A percentile compares a stretch with the other conserved stretches of the same genome.
These are phyloP conservation scores for Sistotremastrum niveocremeum DNA, from an alignment of 768 basidiomycete species.

Conservation along the genomic window DNA sequence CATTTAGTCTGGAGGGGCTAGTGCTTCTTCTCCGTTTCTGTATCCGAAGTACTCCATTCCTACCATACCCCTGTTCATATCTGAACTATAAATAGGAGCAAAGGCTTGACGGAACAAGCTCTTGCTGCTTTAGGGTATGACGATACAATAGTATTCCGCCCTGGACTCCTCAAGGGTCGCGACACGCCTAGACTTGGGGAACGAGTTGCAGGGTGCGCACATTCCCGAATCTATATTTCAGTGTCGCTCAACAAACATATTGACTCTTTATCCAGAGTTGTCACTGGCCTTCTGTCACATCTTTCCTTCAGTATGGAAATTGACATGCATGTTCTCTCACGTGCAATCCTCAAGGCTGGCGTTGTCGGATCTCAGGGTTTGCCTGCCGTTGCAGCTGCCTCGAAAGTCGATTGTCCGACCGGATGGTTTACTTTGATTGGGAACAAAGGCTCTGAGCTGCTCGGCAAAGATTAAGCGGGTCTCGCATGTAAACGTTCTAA, in stretches of 20 bases:
- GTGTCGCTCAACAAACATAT: background rate
- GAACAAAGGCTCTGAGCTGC: slow-evolving; percentile 35
- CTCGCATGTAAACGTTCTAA: too few species aligned
- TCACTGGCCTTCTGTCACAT: slow-evolving; percentile 25
- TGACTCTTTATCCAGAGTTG: slow-evolving; percentile 14
- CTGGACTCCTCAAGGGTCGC: slow-evolving; percentile 37
- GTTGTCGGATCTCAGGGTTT: slow-evolving; percentile 37
- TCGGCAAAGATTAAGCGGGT: slow-evolving; percentile 16
- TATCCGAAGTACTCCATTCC: slow-evolving; percentile 29
- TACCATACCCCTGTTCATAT: slow-evolving; percentile 1
- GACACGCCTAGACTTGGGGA: slow-evolving; percentile 32
- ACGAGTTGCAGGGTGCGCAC: slow-evolving; percentile 7
- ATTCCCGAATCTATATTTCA: background rate
- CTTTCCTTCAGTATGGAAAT: slow-evolving; percentile 29
- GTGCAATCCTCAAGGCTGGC: slow-evolving; percentile 41
- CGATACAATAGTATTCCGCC: slow-evolving; percentile 60
- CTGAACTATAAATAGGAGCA: slow-evolving; percentile 32
- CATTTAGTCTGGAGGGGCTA: slow-evolving; percentile 33
- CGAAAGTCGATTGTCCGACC: slow-evolving; percentile 23
- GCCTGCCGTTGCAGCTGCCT: slow-evolving; percentile 29
- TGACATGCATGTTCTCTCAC: slow-evolving; percentile 35
- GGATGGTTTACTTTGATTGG: slow-evolving; percentile 39
- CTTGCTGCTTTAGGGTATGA: slow-evolving; percentile 55
- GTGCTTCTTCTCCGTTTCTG: slow-evolving; percentile 34
- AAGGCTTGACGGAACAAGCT: slow-evolving; percentile 60